A percentile compares a stretch with the other conserved stretches of the same genome.
Conservation (phyloP, 2,329 filamentous ascomycete species). For the Colletotrichum musicola region DNA sequence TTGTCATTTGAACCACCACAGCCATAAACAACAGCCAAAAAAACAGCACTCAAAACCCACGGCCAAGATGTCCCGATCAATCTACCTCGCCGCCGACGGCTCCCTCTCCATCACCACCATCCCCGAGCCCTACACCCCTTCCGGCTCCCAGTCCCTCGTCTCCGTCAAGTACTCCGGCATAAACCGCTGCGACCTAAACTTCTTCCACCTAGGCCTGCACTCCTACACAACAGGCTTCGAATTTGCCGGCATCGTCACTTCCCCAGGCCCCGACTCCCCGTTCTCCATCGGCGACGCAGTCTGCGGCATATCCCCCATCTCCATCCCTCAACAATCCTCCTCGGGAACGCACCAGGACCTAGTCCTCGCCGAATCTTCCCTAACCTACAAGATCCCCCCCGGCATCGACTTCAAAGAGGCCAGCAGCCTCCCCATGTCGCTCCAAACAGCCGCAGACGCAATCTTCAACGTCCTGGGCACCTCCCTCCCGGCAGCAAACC, state of each 20-base stretch:
- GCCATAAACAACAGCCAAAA: not conserved
- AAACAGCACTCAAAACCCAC: too few species aligned
- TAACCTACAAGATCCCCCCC: not conserved
- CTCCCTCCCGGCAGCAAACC: not conserved
- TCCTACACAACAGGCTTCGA: constrained; percentile 5
- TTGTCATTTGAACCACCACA: not conserved
- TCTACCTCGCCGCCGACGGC: constrained; percentile 13
- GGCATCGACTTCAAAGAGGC: constrained; percentile 9
- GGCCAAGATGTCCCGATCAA: constrained; percentile 2
- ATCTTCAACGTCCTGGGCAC: constrained; percentile 10
- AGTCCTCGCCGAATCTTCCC: not conserved
- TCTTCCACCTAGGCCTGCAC: not conserved
- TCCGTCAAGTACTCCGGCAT: constrained; percentile 15
- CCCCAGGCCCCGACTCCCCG: not conserved
- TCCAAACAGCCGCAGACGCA: constrained; percentile 15
- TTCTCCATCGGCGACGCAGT: constrained; percentile 11
- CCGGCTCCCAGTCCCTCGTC: constrained; percentile 7
- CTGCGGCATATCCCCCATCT: constrained; percentile 7
- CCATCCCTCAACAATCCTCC: not conserved
- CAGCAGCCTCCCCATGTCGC: not conserved
- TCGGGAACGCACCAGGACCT: constrained; percentile 14
- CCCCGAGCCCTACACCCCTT: not conserved
- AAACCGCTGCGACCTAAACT: constrained; percentile 21
- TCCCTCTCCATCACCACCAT: not conserved
- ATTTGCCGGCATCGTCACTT: constrained; percentile 10